Conservation (phyloP, 139 green algal species). For the Limnomonas spitsbergensis region DNA sequence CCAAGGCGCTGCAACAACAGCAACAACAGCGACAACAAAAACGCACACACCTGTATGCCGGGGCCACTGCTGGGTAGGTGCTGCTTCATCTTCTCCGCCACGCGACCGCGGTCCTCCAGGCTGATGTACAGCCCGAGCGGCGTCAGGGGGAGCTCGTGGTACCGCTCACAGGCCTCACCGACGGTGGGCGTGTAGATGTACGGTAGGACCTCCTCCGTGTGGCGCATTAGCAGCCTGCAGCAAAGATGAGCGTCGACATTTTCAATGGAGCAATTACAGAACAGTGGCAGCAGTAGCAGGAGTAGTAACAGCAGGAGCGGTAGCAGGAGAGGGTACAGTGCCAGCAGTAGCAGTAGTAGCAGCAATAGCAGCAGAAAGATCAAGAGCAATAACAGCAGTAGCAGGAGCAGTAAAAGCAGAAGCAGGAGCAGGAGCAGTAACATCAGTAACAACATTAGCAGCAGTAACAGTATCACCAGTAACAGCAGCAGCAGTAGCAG, state of each 20-base stretch:
- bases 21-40: slow-evolving; percentile 65
- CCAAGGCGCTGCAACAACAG: too few species aligned
- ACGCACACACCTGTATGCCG: slow-evolving; percentile 10
- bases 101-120: slow-evolving; percentile 15
- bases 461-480: too few species aligned
- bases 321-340: too few species aligned
- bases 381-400: too few species aligned
- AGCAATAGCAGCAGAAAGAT: too few species aligned
- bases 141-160: slow-evolving; percentile 53
- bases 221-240: slow-evolving; percentile 19
- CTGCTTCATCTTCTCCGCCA: slow-evolving; percentile 35
- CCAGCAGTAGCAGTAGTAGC: too few species aligned
- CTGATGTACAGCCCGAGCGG: slow-evolving; percentile 53
- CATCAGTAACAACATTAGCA: too few species aligned
- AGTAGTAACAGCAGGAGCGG: too few species aligned
- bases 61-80: neutral
- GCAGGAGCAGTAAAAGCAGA: too few species aligned
- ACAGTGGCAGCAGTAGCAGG: neutral
- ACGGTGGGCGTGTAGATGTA: slow-evolving; percentile 76
- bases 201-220: slow-evolving; percentile 53
- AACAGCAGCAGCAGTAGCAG: too few species aligned
- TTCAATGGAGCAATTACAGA: neutral
- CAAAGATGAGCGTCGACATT: neutral
- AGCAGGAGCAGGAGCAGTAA: too few species aligned
- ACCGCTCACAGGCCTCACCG: slow-evolving; percentile 86